Base-by-base conservation (phyloP, 2,329 filamentous ascomycete species). In the Fusarium torulosum region DNA sequence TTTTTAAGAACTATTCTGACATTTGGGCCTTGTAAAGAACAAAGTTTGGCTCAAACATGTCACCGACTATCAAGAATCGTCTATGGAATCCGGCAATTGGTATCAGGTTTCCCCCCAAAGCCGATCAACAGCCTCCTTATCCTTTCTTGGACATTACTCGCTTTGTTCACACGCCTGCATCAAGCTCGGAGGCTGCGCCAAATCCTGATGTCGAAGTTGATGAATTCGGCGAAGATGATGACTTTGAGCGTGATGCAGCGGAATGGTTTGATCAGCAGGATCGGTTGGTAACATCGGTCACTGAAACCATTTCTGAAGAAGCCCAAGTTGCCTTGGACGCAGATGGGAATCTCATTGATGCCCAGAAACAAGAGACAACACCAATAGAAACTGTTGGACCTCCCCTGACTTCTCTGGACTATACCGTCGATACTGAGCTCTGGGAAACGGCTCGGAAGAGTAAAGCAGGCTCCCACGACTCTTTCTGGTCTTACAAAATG, bases 401-500 rank as follows among this genome's bases (percentile, higher is more conserved):
- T 8, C 77, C 77, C 6, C 58, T 55, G 6, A 76, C 77, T 14
- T 62, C 66, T 7, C 53, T 76, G 25, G 64, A 67, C 25, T 79
- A 76, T 63, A 75, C 72, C 40, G 76, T 79, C 15, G 72, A 73
- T 17, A 53, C 63, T 19, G 64, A 75, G 2, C 66, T 72, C 31
- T 79, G 78, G 53, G 59, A 75, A 35, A 78, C 79, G 2, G 88
- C 88, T 3, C 83, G 81, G 61, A 73, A 78, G 6, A 83, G 85
- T 2, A 69, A 77, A 0, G 67, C 77, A 7, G 85, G 80, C 11
- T 79, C 81, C 0, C 72, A 78, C 2, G 78, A 78, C 46, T 89
- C 88, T 0, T 92, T 83, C 75, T 96, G 91, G 91, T 88, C 85
- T 3, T 87, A 94, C 75, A 81, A 74, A 2, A 77, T 93, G 56